phyloP scores from a whole-genome alignment of 352 stramenopile genomes.

The Lagenidium sp. region DNA sequence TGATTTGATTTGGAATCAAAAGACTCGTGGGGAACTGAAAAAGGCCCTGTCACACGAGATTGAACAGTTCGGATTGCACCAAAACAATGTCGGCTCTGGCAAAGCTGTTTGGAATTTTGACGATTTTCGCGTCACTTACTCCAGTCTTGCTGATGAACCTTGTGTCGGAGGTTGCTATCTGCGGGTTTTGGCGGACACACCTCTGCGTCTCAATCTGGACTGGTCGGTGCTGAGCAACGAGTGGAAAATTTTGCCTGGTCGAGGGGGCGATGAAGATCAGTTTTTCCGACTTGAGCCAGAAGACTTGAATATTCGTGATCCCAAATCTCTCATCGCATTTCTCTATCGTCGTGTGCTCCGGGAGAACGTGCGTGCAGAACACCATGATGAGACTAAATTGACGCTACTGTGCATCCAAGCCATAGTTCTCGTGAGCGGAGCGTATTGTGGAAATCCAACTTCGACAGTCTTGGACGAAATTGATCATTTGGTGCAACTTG shows the following conservation, averaged over 20 bases:
- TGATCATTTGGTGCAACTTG: slow-evolving; percentile 53
- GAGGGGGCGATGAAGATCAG: slow-evolving; percentile 26
- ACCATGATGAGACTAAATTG: slow-evolving; percentile 48
- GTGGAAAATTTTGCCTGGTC: not conserved
- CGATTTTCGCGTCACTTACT: slow-evolving; percentile 91
- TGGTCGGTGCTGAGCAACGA: slow-evolving; percentile 1
- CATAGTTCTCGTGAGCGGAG: slow-evolving; percentile 47
- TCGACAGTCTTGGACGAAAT: slow-evolving; percentile 59
- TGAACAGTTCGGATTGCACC: slow-evolving; percentile 68
- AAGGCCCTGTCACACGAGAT: slow-evolving; percentile 79
- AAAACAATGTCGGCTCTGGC: slow-evolving; percentile 46
- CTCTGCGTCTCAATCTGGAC: not conserved
- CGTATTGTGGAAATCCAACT: slow-evolving; percentile 26
- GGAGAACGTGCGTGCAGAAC: slow-evolving; percentile 67
- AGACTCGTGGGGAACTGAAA: slow-evolving; percentile 86
- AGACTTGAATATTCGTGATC: slow-evolving; percentile 43
- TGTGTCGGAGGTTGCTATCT: slow-evolving; percentile 90
- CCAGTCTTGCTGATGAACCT: slow-evolving; percentile 80
- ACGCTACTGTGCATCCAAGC: slow-evolving; percentile 55
- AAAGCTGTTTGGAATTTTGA: slow-evolving; percentile 94
- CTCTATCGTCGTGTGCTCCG: slow-evolving; percentile 70
- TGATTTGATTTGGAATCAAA: slow-evolving; percentile 92
- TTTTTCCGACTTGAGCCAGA: slow-evolving; percentile 40
- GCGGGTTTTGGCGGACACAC: slow-evolving; percentile 39
- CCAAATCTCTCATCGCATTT: slow-evolving; percentile 34